Conservation (phyloP, 2,329 filamentous ascomycete genomes). For the Penicillium verrucosum region DNA sequence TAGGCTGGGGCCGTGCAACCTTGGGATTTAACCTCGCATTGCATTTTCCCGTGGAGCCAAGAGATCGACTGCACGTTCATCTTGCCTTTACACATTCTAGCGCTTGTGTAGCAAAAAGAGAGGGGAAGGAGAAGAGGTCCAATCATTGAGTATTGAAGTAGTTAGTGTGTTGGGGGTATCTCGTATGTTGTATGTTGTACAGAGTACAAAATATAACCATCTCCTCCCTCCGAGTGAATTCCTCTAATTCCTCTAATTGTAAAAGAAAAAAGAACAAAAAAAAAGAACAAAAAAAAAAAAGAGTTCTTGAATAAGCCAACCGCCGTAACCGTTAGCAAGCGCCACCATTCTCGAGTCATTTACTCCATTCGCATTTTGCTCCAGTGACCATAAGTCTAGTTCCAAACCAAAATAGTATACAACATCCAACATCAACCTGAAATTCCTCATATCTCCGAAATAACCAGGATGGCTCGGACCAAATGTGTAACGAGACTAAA, state of each 20-base stretch:
- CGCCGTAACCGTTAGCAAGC: slow-evolving; percentile 5
- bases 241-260: background rate
- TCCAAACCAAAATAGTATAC: background rate
- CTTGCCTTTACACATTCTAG: slow-evolving; percentile 13
- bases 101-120: slow-evolving; percentile 1
- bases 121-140: background rate
- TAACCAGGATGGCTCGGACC: slow-evolving; percentile 16
- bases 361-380: background rate
- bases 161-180: background rate
- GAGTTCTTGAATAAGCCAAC: background rate
- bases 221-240: background rate
- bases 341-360: slow-evolving; percentile 5
- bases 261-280: too few relatives aligned
- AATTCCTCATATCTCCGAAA: slow-evolving; percentile 11
- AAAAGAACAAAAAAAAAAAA: too few relatives aligned
- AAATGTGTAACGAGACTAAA: slow-evolving; percentile 25
- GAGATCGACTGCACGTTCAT: slow-evolving; percentile 31
- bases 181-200: background rate
- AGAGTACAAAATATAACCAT: background rate
- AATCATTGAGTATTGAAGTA: background rate
- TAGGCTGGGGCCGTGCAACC: slow-evolving; percentile 20
- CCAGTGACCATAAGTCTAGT: background rate
- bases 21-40: slow-evolving; percentile 28
- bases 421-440: too few relatives aligned
- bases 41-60: slow-evolving; percentile 24